Conservation (phyloP, 176 grass and related monocot genomes). For the Aegilops umbellulata region DNA sequence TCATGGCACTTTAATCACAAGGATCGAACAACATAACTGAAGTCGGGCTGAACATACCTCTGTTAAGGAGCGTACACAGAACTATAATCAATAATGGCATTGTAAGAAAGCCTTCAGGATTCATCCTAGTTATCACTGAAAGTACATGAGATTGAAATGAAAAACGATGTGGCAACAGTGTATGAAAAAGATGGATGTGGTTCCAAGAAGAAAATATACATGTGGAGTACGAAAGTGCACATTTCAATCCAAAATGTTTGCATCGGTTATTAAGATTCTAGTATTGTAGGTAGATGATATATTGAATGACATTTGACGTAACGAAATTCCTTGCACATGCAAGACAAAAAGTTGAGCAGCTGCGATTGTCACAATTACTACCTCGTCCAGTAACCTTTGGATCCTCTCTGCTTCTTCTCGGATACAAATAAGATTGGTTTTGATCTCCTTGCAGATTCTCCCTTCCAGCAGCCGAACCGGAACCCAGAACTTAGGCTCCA, state of each 20-base stretch:
- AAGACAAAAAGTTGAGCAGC: not conserved
- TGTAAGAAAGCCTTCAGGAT: conserved; percentile 2
- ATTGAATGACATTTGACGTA: not conserved
- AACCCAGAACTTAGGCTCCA: conserved; percentile 87
- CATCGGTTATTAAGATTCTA: not conserved
- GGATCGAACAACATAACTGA: not conserved
- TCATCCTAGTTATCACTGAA: not conserved
- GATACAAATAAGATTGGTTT: conserved; percentile 63
- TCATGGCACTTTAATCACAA: not conserved
- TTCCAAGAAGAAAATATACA: not conserved
- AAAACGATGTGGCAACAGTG: not conserved
- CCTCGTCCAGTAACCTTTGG: conserved; percentile 39
- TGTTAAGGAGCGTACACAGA: not conserved
- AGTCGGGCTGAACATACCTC: not conserved
- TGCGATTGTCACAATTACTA: not conserved
- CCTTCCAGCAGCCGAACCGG: conserved; percentile 74
- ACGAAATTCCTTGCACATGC: not conserved
- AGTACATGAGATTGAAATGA: not conserved
- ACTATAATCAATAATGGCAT: not conserved
- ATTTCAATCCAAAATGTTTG: not conserved
- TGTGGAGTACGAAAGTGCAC: not conserved
- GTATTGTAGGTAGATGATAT: no score
- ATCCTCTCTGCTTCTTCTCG: conserved; percentile 76
- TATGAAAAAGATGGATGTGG: not conserved
- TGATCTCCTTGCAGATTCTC: conserved; percentile 80